Evolutionary conservation across 495 filamentous ascomycete genomes (phyloP), one percentile per base, ranked within the genome.

Genomic region (Corynascus novoguineensis): DNA sequence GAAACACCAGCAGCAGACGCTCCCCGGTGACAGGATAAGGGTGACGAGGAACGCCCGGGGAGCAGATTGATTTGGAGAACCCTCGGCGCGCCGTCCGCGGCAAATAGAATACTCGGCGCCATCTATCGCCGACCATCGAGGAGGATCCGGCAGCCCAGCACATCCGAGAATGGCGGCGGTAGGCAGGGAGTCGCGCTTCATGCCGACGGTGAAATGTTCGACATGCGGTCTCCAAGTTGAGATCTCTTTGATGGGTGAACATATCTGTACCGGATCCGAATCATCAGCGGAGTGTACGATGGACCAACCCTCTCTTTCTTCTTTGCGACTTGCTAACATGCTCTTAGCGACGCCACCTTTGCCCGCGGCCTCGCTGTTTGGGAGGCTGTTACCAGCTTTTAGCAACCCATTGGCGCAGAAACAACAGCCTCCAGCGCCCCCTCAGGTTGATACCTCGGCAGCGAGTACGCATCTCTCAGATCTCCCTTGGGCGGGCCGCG

Each of bases 141-240:
- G 60, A 59, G 44, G 50, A 56, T n/a, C 44, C 55, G 22, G 57
- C 57, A 54, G 53, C 53, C 51, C 51, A 66, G 35, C 59, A 50
- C 34, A 22, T 53, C 27, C 40, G 54, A 68, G 56, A 21, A 81
- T 79, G 79, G 73, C 77, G 59, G 68, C 70, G 32, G 59, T 72
- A 38, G 71, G 75, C 60, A 74, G 84, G 64, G 78, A 81, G 57
- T 82, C 82, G 75, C 84, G 81, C 74, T 84, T 92, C 49, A 78
- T 98, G 77, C 91, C 92, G 64, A 84, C 84, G 19, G 90, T 98
- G 71, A 97, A 96, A 83, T 98, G 93, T 76, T 97, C 95, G 48
- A 87, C 79, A 69, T 98, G 93, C 68, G 84, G 84, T 45, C 73
- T 75, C 32, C 83, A 93, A 68, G 90, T 97, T 58, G 88, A 92